phyloP scores from a whole-genome alignment of 2,329 filamentous ascomycete genomes.

The Akanthomyces muscarius region DNA sequence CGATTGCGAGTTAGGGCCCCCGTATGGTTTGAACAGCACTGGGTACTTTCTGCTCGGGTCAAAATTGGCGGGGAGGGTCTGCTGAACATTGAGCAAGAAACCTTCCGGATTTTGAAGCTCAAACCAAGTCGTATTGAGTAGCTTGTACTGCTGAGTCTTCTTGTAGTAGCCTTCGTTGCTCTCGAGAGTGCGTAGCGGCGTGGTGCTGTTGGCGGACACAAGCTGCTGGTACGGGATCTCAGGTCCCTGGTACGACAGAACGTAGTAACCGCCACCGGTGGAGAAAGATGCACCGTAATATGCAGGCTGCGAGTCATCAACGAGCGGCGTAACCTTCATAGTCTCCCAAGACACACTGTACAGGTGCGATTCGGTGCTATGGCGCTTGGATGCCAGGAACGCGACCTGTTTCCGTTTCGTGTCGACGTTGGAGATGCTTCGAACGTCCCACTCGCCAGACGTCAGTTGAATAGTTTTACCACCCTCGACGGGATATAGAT shows the following conservation, averaged over 20 bases:
- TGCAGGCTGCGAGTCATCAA: constrained; percentile 55
- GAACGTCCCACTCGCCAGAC: constrained; percentile 62
- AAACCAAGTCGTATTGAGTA: constrained; percentile 62
- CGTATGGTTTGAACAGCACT: constrained; percentile 63
- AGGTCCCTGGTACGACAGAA: constrained; percentile 61
- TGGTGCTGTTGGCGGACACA: constrained; percentile 52
- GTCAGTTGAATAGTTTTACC: constrained; percentile 56
- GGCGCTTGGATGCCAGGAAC: constrained; percentile 60
- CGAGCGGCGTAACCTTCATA: constrained; percentile 52
- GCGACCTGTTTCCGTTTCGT: constrained; percentile 53
- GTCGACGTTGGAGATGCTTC: constrained; percentile 56
- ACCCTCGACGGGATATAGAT: constrained; percentile 56
- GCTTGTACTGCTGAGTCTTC: constrained; percentile 54
- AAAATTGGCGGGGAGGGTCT: constrained; percentile 62
- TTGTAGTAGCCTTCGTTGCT: constrained; percentile 55
- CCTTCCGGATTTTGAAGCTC: constrained; percentile 60
- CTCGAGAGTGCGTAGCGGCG: constrained; percentile 54
- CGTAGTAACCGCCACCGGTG: constrained; percentile 57
- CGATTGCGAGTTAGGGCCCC: constrained; percentile 61
- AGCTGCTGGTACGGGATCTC: constrained; percentile 67
- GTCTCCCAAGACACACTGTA: constrained; percentile 61
- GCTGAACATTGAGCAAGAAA: constrained; percentile 59
- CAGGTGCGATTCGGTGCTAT: constrained; percentile 64
- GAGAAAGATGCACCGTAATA: constrained; percentile 65
- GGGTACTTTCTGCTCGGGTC: constrained; percentile 61